Conservation (phyloP, 2,329 filamentous ascomycete genomes). For the Fusarium circinatum region DNA sequence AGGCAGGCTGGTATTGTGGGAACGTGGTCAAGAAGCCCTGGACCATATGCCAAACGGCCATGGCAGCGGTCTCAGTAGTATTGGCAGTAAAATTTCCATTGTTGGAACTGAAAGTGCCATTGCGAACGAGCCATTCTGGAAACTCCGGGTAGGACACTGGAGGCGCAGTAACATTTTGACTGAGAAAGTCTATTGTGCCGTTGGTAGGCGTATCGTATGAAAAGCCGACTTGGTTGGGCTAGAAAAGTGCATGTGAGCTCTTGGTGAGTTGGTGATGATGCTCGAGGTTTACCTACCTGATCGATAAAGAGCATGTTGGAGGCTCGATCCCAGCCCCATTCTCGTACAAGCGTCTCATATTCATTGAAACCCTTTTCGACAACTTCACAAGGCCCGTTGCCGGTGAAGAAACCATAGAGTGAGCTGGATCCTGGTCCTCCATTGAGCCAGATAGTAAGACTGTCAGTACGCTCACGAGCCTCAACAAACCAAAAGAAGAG, state of each 20-base stretch:
- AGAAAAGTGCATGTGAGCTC: conserved; percentile 29
- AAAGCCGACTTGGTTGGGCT: conserved; percentile 77
- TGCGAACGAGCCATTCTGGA: conserved; percentile 56
- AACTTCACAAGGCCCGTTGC: conserved; percentile 65
- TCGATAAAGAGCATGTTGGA: conserved; percentile 68
- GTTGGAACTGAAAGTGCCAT: conserved; percentile 73
- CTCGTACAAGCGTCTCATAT: conserved; percentile 65
- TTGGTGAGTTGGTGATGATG: not conserved
- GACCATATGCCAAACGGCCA: conserved; percentile 72
- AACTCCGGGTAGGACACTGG: conserved; percentile 32
- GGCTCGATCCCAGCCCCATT: conserved; percentile 73
- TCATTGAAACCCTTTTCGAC: conserved; percentile 58
- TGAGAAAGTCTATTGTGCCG: conserved; percentile 63
- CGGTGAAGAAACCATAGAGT: conserved; percentile 71
- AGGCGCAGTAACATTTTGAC: conserved; percentile 49
- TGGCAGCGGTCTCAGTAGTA: conserved; percentile 65
- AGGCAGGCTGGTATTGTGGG: conserved; percentile 64
- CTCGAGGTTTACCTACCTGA: conserved; percentile 52
- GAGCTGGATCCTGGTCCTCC: conserved; percentile 74
- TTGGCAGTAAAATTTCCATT: conserved; percentile 61
- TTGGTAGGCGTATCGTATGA: conserved; percentile 74
- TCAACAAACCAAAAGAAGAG: conserved; percentile 64
- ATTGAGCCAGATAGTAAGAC: conserved; percentile 71
- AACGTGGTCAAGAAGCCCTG: conserved; percentile 69
- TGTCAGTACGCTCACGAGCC: conserved; percentile 55